Percentiles rank a stretch among this genome's conserved stretches.
Conservation (phyloP, 2,329 filamentous ascomycete genomes). For the Chalaropsis ovoidea region DNA sequence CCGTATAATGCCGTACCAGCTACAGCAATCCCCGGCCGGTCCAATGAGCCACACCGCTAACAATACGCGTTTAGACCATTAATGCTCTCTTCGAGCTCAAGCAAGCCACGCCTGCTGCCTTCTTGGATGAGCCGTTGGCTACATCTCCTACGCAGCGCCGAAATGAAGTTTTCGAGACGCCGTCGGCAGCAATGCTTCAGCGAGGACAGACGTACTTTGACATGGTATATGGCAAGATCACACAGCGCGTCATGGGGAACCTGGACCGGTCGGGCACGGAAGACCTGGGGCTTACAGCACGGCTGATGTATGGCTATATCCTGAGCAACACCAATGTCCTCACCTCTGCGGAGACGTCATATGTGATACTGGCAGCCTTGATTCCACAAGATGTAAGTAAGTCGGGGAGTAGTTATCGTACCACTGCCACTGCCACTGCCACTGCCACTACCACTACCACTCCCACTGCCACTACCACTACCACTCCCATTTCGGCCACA, state of each 20-base stretch:
- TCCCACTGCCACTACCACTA: no score
- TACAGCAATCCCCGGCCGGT: not conserved
- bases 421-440: no score
- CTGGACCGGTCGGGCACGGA: constrained; percentile 42
- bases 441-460: no score
- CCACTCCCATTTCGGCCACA: not conserved
- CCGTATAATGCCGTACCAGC: constrained; percentile 17
- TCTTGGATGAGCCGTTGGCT: constrained; percentile 34
- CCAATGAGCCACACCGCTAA: not conserved
- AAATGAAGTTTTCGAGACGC: constrained; percentile 34
- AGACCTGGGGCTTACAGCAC: constrained; percentile 40
- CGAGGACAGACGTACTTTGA: constrained; percentile 42
- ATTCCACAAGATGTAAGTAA: constrained; percentile 44
- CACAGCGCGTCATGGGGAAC: constrained; percentile 38
- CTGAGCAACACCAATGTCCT: constrained; percentile 41
- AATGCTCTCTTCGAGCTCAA: constrained; percentile 41
- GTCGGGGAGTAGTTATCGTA: constrained; percentile 23
- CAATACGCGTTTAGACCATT: constrained; percentile 34
- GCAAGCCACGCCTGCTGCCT: constrained; percentile 35
- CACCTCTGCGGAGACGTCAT: constrained; percentile 40
- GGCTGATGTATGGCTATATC: constrained; percentile 42
- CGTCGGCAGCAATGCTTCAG: constrained; percentile 33
- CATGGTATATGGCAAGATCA: constrained; percentile 42
- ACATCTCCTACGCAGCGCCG: constrained; percentile 35
- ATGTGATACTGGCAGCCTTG: constrained; percentile 42